phyloP scores from a whole-genome alignment of 2,329 filamentous ascomycete species.

The Claviceps sp. region DNA sequence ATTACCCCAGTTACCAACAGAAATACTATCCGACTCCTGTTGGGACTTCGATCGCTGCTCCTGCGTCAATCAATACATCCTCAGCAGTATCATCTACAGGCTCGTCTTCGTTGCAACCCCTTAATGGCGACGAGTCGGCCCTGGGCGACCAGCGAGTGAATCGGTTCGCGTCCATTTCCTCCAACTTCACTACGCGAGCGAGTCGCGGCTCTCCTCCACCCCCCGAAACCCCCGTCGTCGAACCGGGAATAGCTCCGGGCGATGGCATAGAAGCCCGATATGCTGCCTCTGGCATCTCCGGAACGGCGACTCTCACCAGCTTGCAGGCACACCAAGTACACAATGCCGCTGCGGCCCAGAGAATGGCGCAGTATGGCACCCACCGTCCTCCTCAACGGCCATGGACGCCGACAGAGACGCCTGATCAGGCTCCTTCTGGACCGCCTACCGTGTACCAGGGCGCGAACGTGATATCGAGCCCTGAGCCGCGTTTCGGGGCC shows the following conservation, averaged over 20 bases:
- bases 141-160: conserved; percentile 39
- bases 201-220: conserved; percentile 88
- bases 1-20: conserved; percentile 38
- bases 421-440: conserved; percentile 74
- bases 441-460: conserved; percentile 90
- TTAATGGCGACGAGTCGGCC: conserved; percentile 12
- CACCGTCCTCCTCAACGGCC: conserved; percentile 40
- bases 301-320: conserved; percentile 67
- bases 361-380: conserved; percentile 61
- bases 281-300: conserved; percentile 81
- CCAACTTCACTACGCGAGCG: conserved; percentile 83
- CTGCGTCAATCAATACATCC: conserved; percentile 17
- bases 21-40: conserved; percentile 48
- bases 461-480: conserved; percentile 50
- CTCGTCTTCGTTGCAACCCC: conserved; percentile 10
- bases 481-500: conserved; percentile 25
- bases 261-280: conserved; percentile 85
- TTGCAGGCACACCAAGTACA: conserved; percentile 47
- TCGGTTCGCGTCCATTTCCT: conserved; percentile 67
- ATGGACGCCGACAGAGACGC: conserved; percentile 90
- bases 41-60: conserved; percentile 17
- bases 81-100: neutral
- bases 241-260: conserved; percentile 54
- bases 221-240: conserved; percentile 77
- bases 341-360: conserved; percentile 70